Evolutionary conservation across 2,329 filamentous ascomycete species (phyloP), one percentile per base, ranked within the genome.

Genomic region (Whalleya microplaca): DNA sequence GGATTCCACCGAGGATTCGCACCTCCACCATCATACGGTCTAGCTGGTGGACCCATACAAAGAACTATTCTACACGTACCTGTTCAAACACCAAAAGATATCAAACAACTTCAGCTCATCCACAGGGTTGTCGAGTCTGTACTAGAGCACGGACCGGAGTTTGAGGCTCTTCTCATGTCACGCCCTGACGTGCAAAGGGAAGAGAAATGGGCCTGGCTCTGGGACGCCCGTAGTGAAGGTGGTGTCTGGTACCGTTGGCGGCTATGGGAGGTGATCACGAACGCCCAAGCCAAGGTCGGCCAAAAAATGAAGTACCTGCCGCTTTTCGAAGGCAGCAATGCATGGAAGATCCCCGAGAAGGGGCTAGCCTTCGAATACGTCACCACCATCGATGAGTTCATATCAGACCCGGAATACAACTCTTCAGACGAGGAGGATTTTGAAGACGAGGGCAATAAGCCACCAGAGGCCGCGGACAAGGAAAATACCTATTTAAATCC

Each of bases 181-280:
- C 82, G 91, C 18, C 85, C 90, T 0, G 86, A 92, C 52, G 89
- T 98, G 1, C 91, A 96, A 70, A 83, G 82, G 41, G 91, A 96
- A 57, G 91, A 96, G 72, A 92, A 89, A 63, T 98, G 94, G 87
- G 90, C 92, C 0, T 99, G 93, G 90, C 80, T 99, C 4, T 99
- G 91, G 88, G 89, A 98, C 71, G 84, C 92, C 19, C 84, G 87
- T 63, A 93, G 87, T 67, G 80, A 82, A 60, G 92, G 86, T 21
- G 94, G 89, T 16, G 84, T 96, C 16, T 99, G 93, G 83, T 98
- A 98, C 73, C 87, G 95, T 43, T 98, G 92, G 90, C 86, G 91
- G 44, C 70, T 98, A 44, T 97, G 93, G 90, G 87, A 95, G 65
- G 82, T 94, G 8, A 79, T 94, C n/a, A 92, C 90, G 1, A 87